Conservation (phyloP, 1,284 basidiomycete species). For the Trichosporon sp. region DNA sequence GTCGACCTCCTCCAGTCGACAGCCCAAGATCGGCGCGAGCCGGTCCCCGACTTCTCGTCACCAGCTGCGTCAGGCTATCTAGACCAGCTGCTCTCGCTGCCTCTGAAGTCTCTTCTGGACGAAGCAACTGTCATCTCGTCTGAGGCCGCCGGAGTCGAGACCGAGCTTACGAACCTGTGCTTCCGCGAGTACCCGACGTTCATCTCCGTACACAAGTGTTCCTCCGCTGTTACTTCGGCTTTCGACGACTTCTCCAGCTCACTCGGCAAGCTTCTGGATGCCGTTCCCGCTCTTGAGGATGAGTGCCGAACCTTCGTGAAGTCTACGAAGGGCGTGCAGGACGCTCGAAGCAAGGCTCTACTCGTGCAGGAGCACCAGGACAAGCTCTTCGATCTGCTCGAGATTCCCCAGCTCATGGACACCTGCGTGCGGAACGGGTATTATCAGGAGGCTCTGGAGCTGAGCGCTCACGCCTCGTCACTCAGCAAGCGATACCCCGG, state of each 20-base stretch:
- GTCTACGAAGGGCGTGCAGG: constrained; percentile 58
- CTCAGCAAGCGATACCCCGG: constrained; percentile 52
- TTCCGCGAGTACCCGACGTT: constrained; percentile 84
- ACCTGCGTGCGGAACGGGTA: constrained; percentile 86
- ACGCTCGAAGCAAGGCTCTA: constrained; percentile 66
- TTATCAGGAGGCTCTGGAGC: constrained; percentile 82
- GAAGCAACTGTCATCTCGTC: constrained; percentile 71
- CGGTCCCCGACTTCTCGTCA: constrained; percentile 23
- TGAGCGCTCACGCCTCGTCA: constrained; percentile 62
- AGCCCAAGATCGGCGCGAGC: constrained; percentile 9
- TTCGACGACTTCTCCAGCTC: constrained; percentile 63
- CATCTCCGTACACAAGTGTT: constrained; percentile 64
- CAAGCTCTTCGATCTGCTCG: constrained; percentile 82
- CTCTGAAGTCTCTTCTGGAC: constrained; percentile 61
- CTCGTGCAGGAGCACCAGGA: constrained; percentile 84
- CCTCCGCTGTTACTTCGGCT: constrained; percentile 59
- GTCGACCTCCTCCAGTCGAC: constrained; percentile 32
- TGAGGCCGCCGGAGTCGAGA: constrained; percentile 74
- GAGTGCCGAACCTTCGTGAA: constrained; percentile 63
- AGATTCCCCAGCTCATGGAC: constrained; percentile 81
- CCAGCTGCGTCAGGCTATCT: constrained; percentile 33
- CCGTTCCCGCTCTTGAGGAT: constrained; percentile 66
- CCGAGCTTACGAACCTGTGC: constrained; percentile 79
- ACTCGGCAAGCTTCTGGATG: constrained; percentile 61
- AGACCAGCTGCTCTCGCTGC: constrained; percentile 60